Percentiles rank a stretch among this genome's conserved stretches.
These are phyloP conservation scores for Candida berthetii DNA, from an alignment of 805 yeast species.

Conservation along the genomic window DNA sequence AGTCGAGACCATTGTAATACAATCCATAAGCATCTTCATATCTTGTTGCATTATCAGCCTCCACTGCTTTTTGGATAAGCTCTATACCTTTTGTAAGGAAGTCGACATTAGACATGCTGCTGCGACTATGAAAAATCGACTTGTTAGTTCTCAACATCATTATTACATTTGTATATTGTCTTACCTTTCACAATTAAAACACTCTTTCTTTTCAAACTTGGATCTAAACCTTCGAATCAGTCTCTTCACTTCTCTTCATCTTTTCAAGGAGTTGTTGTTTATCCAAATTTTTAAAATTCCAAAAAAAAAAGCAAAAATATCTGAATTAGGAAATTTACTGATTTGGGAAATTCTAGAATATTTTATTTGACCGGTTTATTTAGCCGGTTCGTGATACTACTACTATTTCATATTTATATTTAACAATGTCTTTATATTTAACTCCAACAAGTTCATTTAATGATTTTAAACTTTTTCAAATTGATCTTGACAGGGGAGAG, in stretches of 20 bases:
- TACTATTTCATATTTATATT: too few relatives aligned
- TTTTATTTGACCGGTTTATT: too few relatives aligned
- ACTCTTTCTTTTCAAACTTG: too few relatives aligned
- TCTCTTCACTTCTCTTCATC: neutral
- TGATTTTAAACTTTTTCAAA: neutral
- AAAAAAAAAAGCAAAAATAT: neutral
- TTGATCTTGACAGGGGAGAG: neutral
- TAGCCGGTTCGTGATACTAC: too few relatives aligned
- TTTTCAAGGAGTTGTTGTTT: neutral
- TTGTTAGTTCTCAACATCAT: too few relatives aligned
- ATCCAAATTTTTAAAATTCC: neutral
- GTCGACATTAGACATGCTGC: constrained; percentile 48
- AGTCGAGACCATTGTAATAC: constrained; percentile 90
- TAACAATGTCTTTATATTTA: too few relatives aligned
- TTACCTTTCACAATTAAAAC: too few relatives aligned
- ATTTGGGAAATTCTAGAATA: neutral
- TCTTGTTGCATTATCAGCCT: constrained; percentile 82
- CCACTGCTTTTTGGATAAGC: constrained; percentile 89
- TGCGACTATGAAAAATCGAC: too few relatives aligned
- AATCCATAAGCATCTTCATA: constrained; percentile 93
- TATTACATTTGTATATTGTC: too few relatives aligned
- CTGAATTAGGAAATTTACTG: neutral
- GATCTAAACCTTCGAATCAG: too few relatives aligned
- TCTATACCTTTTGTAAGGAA: constrained; percentile 94
- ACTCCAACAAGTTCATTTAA: too few relatives aligned